Base-by-base conservation (phyloP, 228 moss, liverwort and hornwort genomes). In the Sphagnum magellanicum region DNA sequence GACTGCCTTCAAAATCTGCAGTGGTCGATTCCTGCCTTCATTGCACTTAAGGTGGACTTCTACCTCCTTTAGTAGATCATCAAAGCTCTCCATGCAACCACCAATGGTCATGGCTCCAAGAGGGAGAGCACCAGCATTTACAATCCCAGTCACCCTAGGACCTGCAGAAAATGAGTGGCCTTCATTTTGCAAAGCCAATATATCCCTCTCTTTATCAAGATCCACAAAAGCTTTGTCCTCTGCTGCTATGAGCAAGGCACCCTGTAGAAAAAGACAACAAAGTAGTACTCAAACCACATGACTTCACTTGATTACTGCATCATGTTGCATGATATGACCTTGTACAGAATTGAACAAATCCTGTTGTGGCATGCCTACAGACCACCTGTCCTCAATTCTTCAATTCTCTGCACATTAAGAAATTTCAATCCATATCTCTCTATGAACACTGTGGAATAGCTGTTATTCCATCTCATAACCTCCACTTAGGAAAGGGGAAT, bases 241-340 rank as follows among this genome's bases (percentile, higher is more conserved):
- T 52, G 75, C 75, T 71, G 75, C 65, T 70, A 71, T 76, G 65
- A 76, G 66, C 75, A 76, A 65, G 61, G 75, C 71, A 70, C 63
- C 75, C 71, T 76, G 75, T 64, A 70, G 71, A 68, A 74, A 63
- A 50, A 68, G 32, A 32, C 32, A 71, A 49, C 52, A 66, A 67
- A 52, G 5, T 5, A 71, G 65, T 76, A 70, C 65, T 55, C 53
- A 47, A 8, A 32, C 51, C 32, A 32, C 32, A 32, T 32, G 32
- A 32, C 32, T 32, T 32, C 32, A 32, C 3, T 32, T 32, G 15
- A 16, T 49, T 6, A 10, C 65, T 13, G 9, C 46, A 51, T 9
- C 16, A 4, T 64, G 11, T 7, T 32, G 65, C 14, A 72, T 51
- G 60, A 73, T 6, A 16, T 46, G 66, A 9, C 65, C 53, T 65